Evolutionary conservation across 495 filamentous ascomycete species (phyloP).

Genomic region (Penicillium simplicissimum): DNA sequence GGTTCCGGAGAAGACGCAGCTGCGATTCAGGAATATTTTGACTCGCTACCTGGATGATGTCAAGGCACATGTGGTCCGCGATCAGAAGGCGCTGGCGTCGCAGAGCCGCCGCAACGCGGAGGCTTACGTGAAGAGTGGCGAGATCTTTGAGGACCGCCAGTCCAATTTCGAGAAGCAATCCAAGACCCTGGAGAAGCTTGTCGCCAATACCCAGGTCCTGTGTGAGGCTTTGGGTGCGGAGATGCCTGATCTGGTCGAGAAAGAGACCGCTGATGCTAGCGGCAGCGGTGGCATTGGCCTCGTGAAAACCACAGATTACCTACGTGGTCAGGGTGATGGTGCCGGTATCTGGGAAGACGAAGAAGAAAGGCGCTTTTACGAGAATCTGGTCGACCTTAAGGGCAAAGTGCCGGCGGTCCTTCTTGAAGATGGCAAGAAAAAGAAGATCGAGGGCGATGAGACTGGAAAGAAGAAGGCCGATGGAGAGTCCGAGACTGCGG

Average conservation of each 20-base stretch:
- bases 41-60: constrained; percentile 92
- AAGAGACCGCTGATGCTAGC: constrained; percentile 63
- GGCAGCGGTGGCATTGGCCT: constrained; percentile 83
- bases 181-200: constrained; percentile 87
- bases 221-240: constrained; percentile 87
- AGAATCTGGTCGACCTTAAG: constrained; percentile 92
- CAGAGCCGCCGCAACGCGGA: constrained; percentile 95
- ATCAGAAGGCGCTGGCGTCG: constrained; percentile 79
- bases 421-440: constrained; percentile 93
- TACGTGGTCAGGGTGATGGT: constrained; percentile 85
- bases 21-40: constrained; percentile 85
- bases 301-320: constrained; percentile 89
- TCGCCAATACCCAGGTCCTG: constrained; percentile 86
- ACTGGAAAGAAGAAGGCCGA: constrained; percentile 55
- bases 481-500: constrained; percentile 32
- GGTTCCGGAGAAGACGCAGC: constrained; percentile 70
- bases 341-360: constrained; percentile 99
- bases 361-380: constrained; percentile 95
- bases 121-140: constrained; percentile 96
- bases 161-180: constrained; percentile 90
- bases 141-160: constrained; percentile 98
- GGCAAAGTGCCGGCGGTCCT: constrained; percentile 92
- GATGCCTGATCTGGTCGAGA: constrained; percentile 89
- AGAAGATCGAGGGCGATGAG: constrained; percentile 76
- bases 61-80: constrained; percentile 81